phyloP scores from a whole-genome alignment of 257 asterid species.

The Solanum pinnatisectum region DNA sequence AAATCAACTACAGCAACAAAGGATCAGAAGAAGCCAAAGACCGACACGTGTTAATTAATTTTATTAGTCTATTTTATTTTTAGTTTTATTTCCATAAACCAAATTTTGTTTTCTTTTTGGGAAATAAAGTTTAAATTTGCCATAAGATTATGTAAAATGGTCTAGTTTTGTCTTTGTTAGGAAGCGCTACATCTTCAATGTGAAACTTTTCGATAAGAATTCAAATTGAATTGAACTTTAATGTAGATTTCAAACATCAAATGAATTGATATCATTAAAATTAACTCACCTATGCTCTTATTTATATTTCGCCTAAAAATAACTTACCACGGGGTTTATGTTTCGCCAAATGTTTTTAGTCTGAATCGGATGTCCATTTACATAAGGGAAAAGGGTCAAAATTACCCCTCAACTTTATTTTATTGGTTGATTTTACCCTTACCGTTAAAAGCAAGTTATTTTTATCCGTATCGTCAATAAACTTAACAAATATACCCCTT shows the following conservation, averaged over 20 bases:
- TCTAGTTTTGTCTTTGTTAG: no score
- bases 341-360: not conserved
- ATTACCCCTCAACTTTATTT: no score
- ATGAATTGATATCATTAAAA: no score
- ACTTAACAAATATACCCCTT: no score
- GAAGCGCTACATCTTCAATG: rapidly evolving
- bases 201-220: no score
- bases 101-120: not conserved
- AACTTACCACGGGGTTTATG: not conserved
- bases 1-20: not conserved
- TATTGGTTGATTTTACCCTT: no score
- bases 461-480: no score
- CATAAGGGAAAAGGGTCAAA: no score
- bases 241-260: no score
- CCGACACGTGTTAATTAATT: not conserved
- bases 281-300: not conserved
- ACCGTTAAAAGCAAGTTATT: no score
- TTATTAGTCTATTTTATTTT: not conserved
- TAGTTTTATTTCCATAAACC: not conserved
- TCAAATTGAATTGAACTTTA: no score
- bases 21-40: not conserved
- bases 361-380: not conserved
- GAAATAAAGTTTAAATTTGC: not conserved
- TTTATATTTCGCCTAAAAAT: not conserved
- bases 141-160: not conserved